Base-by-base conservation (phyloP, 176 grass and related monocot genomes). In the Panicum miliaceum region DNA sequence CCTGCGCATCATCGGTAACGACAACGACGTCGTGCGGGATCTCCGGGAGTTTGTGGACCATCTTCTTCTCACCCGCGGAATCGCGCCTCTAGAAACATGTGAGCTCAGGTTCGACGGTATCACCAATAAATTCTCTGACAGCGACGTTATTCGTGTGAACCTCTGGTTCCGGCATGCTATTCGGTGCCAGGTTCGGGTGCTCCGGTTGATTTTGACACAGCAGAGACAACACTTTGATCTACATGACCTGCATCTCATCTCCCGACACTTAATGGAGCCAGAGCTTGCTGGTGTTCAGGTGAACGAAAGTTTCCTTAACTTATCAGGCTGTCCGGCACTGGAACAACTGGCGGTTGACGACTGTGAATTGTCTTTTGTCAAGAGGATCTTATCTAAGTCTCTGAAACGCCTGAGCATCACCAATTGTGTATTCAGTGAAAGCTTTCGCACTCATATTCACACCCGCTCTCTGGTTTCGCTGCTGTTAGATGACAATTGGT, bases 81-180 rank as follows among this genome's bases (percentile, higher is more conserved):
- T 51, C 16, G 47, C 27, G 2, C 71, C 47, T 6, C 71, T 74
- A 20, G 71, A 75, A 37, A 75, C 72, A 36, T 37, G 29, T 10
- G 29, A 71, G 65, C 29, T 71, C 66, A 40, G 53, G 54, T 70
- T 79, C 27, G 19, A 35, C 10, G 2, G 7, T 37, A 22, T 36
- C 29, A 0, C 0, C 10, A 22, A 36, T 0, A 6, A 2, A 4
- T 42, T 70, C 26, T 12, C 13, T 22, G 25, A 35, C 1, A 12
- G 6, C 52, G 52, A 78, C 41, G 42, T 13, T 34, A 29, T 3
- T 41, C 14, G 75, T 47, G 18, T 62, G 53, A 71, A 16, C 53
- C 53, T 60, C 53, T 79, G 75, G 40, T 69, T 85, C 52, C 26
- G 20, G 19, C 52, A 85, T 35, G 75, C 66, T 13, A 14, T 70